Percentiles rank a stretch among this genome's conserved stretches.
Evolutionary conservation across 2,329 filamentous ascomycete genomes (phyloP).

Genomic region (Erysiphe pulchra): DNA sequence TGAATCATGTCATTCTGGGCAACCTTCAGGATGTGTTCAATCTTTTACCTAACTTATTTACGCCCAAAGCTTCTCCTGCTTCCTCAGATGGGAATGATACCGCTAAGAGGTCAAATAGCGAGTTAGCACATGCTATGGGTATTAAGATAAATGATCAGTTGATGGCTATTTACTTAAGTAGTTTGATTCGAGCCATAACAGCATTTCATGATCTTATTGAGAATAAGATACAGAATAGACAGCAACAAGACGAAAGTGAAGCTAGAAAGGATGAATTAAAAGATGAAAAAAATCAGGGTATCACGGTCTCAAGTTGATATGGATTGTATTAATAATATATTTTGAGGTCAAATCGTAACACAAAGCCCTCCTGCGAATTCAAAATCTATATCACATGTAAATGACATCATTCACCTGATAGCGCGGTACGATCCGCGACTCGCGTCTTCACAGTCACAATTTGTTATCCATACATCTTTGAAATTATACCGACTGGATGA

Average conservation of each 20-base stretch:
- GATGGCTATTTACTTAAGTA: conserved; percentile 94
- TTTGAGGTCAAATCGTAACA: too few species aligned
- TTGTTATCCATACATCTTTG: too few species aligned
- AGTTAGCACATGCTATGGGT: conserved; percentile 89
- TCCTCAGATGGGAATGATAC: conserved; percentile 19
- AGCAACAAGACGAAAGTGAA: conserved; percentile 90
- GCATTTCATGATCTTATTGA: conserved; percentile 98
- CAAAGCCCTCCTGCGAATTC: too few species aligned
- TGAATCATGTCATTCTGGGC: conserved; percentile 91
- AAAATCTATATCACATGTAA: too few species aligned
- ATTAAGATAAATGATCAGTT: conserved; percentile 98
- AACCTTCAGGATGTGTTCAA: conserved; percentile 99
- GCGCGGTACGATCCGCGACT: too few species aligned
- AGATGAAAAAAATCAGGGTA: conserved; percentile 27
- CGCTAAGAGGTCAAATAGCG: conserved; percentile 37
- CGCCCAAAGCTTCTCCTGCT: conserved; percentile 41
- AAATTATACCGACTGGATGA: too few species aligned
- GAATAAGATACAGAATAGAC: conserved; percentile 98
- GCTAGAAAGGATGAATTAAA: conserved; percentile 38
- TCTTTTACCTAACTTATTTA: conserved; percentile 82
- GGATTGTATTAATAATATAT: too few species aligned
- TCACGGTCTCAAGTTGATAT: too few species aligned
- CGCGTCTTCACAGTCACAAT: too few species aligned
- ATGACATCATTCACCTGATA: too few species aligned
- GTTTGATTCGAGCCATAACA: conserved; percentile 88